Evolutionary conservation across 371 early-diverging fungal genomes (phyloP), one percentile per base, ranked within the genome.

Genomic region (Apophysomyces trapeziformis): DNA sequence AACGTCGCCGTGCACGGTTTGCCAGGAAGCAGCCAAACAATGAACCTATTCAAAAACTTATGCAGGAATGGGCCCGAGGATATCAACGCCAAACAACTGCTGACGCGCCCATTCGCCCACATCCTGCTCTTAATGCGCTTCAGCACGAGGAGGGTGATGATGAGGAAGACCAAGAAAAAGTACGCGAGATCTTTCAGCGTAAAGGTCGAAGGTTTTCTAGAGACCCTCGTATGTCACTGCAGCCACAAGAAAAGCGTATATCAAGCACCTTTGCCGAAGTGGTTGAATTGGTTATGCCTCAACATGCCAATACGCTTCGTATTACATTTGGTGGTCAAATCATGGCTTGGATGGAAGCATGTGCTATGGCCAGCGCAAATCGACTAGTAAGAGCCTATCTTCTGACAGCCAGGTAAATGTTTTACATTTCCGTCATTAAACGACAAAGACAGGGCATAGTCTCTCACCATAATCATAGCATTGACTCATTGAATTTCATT

Each of bases 261-360:
- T 74, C 74, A n/a, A 70, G 70, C 1, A 87, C 87, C 0, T 89
- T 84, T 78, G 85, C 90, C 1, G 89, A 92, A 67, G 78, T 85
- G 12, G 86, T 87, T 0, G 85, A 92, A 43, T 64, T 89, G 54
- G 88, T 92, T 7, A 81, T 92, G 79, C 93, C 93, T 13, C 90
- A 90, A 41, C 91, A 92, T 74, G 90, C 90, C 26, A 92, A 92
- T 60, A 84, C 88, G 3, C 66, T 90, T 5, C 78, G 82, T 32
- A 89, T 90, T 45, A 91, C 91, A 5, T 92, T 92, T 84, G 93
- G 93, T 68, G 92, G 93, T n/a, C 86, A 89, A 64, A 90, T 92
- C 59, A 90, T 92, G 82, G 79, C 83, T 39, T 91, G 89, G 89
- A 90, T 92, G 90, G 93, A 92, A 69, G 76, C 70, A 6, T 86